Base-by-base conservation (phyloP, 345 rosid species). In the Populus davidiana region DNA sequence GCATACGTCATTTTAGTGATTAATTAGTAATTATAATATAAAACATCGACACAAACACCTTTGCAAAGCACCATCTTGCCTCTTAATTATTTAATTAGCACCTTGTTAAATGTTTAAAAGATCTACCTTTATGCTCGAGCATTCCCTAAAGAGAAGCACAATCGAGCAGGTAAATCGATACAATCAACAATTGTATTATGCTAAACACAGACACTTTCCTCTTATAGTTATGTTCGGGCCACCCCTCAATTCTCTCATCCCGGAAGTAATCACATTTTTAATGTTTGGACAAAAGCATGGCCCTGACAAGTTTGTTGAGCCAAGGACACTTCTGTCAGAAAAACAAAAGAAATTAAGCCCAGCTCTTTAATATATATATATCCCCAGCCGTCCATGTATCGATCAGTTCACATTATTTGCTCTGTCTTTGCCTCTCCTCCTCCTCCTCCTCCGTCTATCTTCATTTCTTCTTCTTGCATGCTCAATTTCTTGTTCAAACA, bases 141-240 rank as follows among this genome's bases (percentile, higher is more conserved):
- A 67, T 36, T 64, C 43, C 71, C 52, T 4, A 67, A 23, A 67
- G 35, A 27, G 43, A 36, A 75, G 47, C 49, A 8, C 21, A 33
- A 16, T 10, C 16, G n/a, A 47, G 20, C 54, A 38, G 33, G 69
- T 29, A 1, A n/a, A n/a, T n/a, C 25, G 17, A 61, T 36, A 7
- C 23, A 31, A 4, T n/a, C n/a, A 44, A 62, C 49, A 49, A 10
- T 39, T 25, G 17, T 36, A 38, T 59, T 5, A 59, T 31, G 47
- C 29, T 50, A 5, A 75, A 71, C 27, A n/a, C 71, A 23, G 43
- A 25, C 63, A 49, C 64, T 82, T 79, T 72, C 85, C 82, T 39
- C 2, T 72, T 76, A 73, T 64, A 27, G 73, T 31, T 25, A 27
- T 59, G 25, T 16, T 38, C 18, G 13, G 52, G 56, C 9, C 79